A percentile compares a stretch with the other conserved stretches of the same genome.
These are phyloP conservation scores for Alternaria triticimaculans DNA, from an alignment of 2,329 filamentous ascomycete species.

Conservation along the genomic window DNA sequence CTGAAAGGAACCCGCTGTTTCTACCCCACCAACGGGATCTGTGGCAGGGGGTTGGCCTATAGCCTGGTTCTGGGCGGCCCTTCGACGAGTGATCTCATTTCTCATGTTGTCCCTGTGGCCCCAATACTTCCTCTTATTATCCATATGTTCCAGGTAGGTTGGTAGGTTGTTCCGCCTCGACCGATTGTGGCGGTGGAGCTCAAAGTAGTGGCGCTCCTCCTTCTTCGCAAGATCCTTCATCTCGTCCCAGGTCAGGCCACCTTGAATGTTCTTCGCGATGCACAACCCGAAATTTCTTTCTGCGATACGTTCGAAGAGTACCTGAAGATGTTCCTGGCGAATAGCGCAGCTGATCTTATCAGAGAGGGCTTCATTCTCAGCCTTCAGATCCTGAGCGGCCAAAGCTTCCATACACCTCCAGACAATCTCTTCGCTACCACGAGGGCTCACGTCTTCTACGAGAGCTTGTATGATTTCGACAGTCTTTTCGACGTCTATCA, in stretches of 20 bases:
- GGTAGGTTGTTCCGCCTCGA: not conserved
- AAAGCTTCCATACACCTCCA: not conserved
- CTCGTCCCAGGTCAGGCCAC: not conserved
- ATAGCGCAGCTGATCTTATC: not conserved
- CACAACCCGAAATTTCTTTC: not conserved
- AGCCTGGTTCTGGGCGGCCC: no score
- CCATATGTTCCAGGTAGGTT: not conserved
- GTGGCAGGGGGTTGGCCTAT: not conserved
- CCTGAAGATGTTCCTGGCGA: not conserved
- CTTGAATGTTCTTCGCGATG: not conserved
- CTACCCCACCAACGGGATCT: not conserved
- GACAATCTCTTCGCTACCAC: not conserved
- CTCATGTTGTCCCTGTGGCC: not conserved
- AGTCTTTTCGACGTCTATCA: not conserved
- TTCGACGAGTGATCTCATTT: not conserved
- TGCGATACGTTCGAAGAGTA: not conserved
- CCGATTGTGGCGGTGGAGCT: not conserved
- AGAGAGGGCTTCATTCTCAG: not conserved
- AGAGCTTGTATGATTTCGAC: not conserved
- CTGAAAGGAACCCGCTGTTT: accelerated
- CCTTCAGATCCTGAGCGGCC: not conserved
- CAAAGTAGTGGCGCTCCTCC: not conserved
- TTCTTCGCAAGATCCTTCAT: not conserved
- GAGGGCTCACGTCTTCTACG: not conserved
- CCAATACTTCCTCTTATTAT: not conserved